Percentiles rank a stretch among this genome's conserved stretches.
Evolutionary conservation across 257 asterid genomes (phyloP).

Genomic region (Linderniella brevidens): DNA sequence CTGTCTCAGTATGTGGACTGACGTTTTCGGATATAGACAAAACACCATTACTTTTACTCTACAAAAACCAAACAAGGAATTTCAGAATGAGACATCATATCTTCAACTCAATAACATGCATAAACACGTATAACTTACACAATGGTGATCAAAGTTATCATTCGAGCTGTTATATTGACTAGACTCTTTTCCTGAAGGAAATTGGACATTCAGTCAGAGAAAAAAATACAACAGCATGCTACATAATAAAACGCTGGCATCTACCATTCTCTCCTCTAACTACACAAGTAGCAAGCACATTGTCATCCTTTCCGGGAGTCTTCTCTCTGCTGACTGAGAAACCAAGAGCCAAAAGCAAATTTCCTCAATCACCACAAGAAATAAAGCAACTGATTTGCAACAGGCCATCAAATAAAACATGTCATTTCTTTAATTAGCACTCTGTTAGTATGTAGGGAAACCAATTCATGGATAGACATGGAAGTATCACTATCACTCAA

Average conservation of each 20-base stretch:
- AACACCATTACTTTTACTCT: conserved; percentile 77
- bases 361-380: no score
- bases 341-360: no score
- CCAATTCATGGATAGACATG: neutral
- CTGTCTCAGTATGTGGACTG: conserved; percentile 21
- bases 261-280: conserved; percentile 26
- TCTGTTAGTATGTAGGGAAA: no score
- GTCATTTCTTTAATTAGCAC: no score
- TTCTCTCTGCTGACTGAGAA: conserved; percentile 46
- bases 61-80: conserved; percentile 21
- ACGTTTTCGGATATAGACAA: conserved; percentile 30
- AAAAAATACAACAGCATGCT: no score
- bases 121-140: conserved; percentile 99
- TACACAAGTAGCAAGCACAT: conserved; percentile 15
- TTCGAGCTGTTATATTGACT: conserved; percentile 30
- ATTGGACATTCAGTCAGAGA: no score
- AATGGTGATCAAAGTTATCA: conserved; percentile 63
- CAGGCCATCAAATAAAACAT: no score
- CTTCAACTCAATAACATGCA: conserved; percentile 28
- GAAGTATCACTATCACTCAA: neutral
- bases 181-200: no score
- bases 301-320: conserved; percentile 23
- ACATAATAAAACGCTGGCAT: conserved; percentile 9
- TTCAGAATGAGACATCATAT: conserved; percentile 26
- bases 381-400: no score